Evolutionary conservation across 169 alveolate species (phyloP), one percentile per base, ranked within the genome.

Genomic region (Prorocentrum cordatum): DNA sequence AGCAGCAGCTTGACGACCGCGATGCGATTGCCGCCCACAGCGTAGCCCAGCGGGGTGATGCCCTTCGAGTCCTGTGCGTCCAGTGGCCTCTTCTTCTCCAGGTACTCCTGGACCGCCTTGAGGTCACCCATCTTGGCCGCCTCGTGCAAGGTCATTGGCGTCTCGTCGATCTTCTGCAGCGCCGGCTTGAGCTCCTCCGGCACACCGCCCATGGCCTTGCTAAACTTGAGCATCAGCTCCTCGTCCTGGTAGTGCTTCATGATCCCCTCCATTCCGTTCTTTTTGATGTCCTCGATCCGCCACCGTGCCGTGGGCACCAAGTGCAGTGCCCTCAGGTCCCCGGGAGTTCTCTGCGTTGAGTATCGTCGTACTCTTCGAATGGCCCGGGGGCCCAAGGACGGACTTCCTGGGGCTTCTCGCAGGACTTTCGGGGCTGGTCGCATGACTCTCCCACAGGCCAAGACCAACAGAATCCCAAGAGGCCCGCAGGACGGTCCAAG

Each of bases 51-150:
- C 39, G 87, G 73, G 1, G 87, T 77, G 71, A 77, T 77, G 73
- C 87, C 87, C 62, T 75, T 50, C 64, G 42, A 68, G 54, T 80
- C 90, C 89, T 73, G 84, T 0, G 84, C 62, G 4, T 73, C 84
- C 0, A 50, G 24, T 50, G 62, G 62, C 62, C 58, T 50, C 73
- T 77, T 77, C 73, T 58, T 77, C 32, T 54, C 87, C 42, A 77
- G 2, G 42, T 38, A 77, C 58, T 39, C 36, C 62, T 77, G 62
- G 42, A 77, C 87, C 1, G 89, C 73, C 22, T 31, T 29, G 26
- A 79, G 50, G 20, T 79, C 89, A 3, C 89, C 89, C 42, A 45
- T 59, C 77, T 79, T 79, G 89, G 89, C 89, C 16, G 89, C 89
- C 32, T 79, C 89, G 47, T 79, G 89, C 77, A 79, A 27, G 38